These are phyloP conservation scores for Phaseolus coccineus DNA, from an alignment of 331 rosid species.

Conservation along the genomic window DNA sequence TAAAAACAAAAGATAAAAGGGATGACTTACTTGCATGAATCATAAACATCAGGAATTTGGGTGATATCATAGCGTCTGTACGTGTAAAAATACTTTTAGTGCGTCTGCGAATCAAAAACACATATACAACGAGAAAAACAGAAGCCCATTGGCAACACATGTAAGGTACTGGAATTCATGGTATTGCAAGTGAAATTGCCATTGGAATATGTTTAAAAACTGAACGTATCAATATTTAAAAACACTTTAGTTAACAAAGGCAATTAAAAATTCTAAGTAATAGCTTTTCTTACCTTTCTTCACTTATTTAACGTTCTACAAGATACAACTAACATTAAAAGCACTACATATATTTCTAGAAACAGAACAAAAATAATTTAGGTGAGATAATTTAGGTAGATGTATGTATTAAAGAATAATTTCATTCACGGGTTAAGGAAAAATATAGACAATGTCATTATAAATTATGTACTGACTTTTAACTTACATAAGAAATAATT, in stretches of 20 bases:
- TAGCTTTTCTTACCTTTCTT: conserved; percentile 3
- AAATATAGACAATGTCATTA: conserved; percentile 12
- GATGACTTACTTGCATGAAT: conserved; percentile 94
- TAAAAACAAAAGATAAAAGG: conserved; percentile 22
- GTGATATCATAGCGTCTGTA: conserved; percentile 86
- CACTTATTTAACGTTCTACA: conserved; percentile 34
- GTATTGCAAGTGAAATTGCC: conserved; percentile 2
- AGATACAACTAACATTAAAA: conserved; percentile 16
- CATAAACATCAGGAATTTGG: conserved; percentile 98
- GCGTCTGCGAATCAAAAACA: conserved; percentile 24
- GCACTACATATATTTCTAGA: neutral
- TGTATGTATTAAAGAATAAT: neutral
- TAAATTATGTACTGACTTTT: conserved; percentile 13
- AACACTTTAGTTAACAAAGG: conserved; percentile 5
- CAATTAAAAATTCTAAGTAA: neutral
- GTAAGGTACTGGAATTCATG: conserved; percentile 12
- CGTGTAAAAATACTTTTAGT: conserved; percentile 51
- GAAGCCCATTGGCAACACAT: conserved; percentile 20
- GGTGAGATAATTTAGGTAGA: conserved; percentile 24
- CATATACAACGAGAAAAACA: conserved; percentile 27
- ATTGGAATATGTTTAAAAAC: conserved; percentile 5
- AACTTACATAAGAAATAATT: conserved; percentile 24
- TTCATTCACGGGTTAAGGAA: conserved; percentile 25
- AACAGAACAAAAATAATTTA: conserved; percentile 14
- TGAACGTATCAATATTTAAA: conserved; percentile 21